Conservation (phyloP, 108 stramenopile species). For the Licmophora abbreviata region DNA sequence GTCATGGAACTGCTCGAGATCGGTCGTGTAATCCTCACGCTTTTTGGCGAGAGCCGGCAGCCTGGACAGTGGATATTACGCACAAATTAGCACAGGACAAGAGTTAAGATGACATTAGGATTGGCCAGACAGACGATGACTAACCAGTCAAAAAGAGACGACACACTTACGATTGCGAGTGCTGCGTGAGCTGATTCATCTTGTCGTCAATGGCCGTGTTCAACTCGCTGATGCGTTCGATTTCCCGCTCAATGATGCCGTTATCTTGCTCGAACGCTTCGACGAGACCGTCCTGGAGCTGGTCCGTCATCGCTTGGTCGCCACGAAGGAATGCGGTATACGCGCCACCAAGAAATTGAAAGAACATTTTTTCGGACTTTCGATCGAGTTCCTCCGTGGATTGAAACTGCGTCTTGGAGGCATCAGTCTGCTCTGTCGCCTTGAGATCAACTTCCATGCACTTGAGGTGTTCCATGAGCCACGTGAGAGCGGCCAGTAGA, state of each 20-base stretch:
- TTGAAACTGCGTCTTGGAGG: constrained; percentile 30
- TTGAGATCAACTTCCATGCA: constrained; percentile 22
- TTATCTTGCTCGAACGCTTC: constrained; percentile 65
- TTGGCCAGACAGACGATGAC: not conserved
- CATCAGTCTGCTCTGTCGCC: constrained; percentile 20
- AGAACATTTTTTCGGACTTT: constrained; percentile 68
- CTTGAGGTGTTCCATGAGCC: constrained; percentile 57
- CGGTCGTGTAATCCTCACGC: constrained; percentile 59
- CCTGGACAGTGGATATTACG: no score
- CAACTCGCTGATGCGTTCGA: constrained; percentile 57
- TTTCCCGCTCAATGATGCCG: constrained; percentile 47
- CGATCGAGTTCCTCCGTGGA: constrained; percentile 44
- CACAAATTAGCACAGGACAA: no score
- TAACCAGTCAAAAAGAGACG: not conserved
- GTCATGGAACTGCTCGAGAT: constrained; percentile 83
- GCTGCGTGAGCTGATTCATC: constrained; percentile 39
- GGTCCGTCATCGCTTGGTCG: constrained; percentile 65
- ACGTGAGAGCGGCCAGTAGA: constrained; percentile 89
- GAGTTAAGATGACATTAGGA: not conserved
- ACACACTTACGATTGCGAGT: constrained; percentile 62
- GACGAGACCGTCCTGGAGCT: constrained; percentile 59
- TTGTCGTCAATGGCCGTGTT: constrained; percentile 48
- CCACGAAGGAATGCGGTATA: constrained; percentile 85
- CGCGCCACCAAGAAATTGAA: constrained; percentile 65
- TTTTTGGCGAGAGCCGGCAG: constrained; percentile 58